These are phyloP conservation scores for Diaporthe caulivora DNA, from an alignment of 2,329 filamentous ascomycete genomes.

Conservation along the genomic window DNA sequence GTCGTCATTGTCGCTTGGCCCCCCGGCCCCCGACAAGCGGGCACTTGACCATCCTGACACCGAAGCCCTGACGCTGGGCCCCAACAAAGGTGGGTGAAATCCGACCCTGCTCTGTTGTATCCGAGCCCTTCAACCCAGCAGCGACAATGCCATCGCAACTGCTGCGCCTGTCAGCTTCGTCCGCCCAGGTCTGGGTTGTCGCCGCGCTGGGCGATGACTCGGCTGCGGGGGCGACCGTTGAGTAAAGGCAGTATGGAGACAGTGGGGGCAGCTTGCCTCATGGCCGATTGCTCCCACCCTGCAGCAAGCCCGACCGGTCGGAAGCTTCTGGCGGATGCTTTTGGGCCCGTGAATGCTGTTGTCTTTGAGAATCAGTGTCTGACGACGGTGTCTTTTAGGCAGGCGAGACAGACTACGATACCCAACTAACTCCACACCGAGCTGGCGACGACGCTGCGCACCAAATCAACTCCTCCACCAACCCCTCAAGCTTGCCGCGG, in stretches of 20 bases:
- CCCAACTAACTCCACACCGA: slow-evolving; percentile 9
- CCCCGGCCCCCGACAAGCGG: slow-evolving; percentile 20
- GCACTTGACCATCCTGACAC: slow-evolving; percentile 22
- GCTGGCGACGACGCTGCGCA: slow-evolving; percentile 11
- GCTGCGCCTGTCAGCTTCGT: not conserved
- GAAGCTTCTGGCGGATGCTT: not conserved
- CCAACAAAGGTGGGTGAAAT: slow-evolving; percentile 30
- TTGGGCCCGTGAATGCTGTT: not conserved
- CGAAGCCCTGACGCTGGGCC: slow-evolving; percentile 6
- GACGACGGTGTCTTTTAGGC: slow-evolving; percentile 23
- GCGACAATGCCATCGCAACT: not conserved
- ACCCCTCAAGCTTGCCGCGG: not conserved
- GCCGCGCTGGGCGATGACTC: slow-evolving; percentile 30
- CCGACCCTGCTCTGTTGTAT: slow-evolving; percentile 12
- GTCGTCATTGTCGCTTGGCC: slow-evolving; percentile 32
- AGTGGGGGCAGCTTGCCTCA: slow-evolving; percentile 29
- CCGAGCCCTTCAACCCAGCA: not conserved
- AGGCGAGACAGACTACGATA: slow-evolving; percentile 29
- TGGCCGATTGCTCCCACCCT: not conserved
- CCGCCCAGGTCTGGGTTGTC: not conserved
- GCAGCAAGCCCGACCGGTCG: slow-evolving; percentile 8
- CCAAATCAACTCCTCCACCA: not conserved
- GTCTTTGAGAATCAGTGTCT: slow-evolving; percentile 27
- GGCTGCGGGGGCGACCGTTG: slow-evolving; percentile 28
- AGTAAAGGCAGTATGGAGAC: slow-evolving; percentile 27